Conservation (phyloP, 2,329 filamentous ascomycete genomes). For the Stachybotrys chlorohalonatus region DNA sequence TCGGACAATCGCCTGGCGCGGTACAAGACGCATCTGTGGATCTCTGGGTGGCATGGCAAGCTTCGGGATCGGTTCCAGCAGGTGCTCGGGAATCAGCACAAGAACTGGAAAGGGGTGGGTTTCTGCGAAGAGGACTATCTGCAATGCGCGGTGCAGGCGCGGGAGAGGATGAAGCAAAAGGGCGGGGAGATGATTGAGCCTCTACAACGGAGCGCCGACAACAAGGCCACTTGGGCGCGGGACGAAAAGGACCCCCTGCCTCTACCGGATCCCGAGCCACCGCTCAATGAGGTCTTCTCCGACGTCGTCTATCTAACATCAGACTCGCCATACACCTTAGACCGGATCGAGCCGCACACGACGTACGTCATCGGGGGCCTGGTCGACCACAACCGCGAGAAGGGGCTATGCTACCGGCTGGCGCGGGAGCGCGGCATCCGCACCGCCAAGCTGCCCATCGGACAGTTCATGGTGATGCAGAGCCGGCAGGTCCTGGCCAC, state of each 20-base stretch:
- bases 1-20: conserved; percentile 69
- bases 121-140: conserved; percentile 71
- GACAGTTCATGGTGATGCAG: conserved; percentile 88
- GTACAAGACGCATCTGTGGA: conserved; percentile 61
- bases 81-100: conserved; percentile 60
- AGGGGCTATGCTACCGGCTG: conserved; percentile 82
- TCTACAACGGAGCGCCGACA: conserved; percentile 32
- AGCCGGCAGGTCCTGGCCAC: conserved; percentile 81
- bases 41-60: conserved; percentile 70
- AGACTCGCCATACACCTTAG: conserved; percentile 80
- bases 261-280: conserved; percentile 21
- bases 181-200: conserved; percentile 52
- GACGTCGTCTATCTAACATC: conserved; percentile 80
- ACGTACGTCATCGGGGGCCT: conserved; percentile 91
- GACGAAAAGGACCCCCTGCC: conserved; percentile 24
- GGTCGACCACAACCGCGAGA: conserved; percentile 94
- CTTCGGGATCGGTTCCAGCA: conserved; percentile 74
- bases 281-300: conserved; percentile 20
- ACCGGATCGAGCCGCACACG: conserved; percentile 74
- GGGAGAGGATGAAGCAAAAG: conserved; percentile 52
- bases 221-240: conserved; percentile 17
- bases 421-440: conserved; percentile 68
- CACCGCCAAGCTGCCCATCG: conserved; percentile 87
- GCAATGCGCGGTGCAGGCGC: conserved; percentile 55
- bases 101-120: conserved; percentile 68